phyloP scores from a whole-genome alignment of 768 basidiomycete species.

The Hirschioporus abietinus region DNA sequence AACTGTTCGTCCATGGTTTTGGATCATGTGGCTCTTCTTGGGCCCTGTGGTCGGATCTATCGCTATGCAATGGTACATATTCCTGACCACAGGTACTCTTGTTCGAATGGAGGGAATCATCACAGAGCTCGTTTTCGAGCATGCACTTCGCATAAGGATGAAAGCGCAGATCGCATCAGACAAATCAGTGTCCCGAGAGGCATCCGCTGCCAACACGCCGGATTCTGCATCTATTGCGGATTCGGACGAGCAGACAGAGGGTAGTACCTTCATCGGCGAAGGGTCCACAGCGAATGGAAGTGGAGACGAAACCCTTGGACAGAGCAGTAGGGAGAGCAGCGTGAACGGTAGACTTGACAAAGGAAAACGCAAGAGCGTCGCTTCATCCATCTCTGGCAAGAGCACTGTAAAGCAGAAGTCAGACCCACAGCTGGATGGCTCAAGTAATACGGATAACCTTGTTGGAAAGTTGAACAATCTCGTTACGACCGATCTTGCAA shows the following conservation, averaged over 20 bases:
- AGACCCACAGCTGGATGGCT: not conserved
- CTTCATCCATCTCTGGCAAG: constrained; percentile 5
- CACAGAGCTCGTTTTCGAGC: constrained; percentile 50
- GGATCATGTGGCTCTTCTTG: constrained; percentile 32
- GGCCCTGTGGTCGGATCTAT: constrained; percentile 31
- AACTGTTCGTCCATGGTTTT: constrained; percentile 42
- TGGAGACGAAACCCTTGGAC: constrained; percentile 10
- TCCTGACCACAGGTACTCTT: constrained; percentile 37
- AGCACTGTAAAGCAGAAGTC: constrained; percentile 5
- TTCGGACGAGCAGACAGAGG: constrained; percentile 8
- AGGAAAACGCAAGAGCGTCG: constrained; percentile 7
- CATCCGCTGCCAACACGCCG: constrained; percentile 14
- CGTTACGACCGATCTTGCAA: constrained; percentile 35
- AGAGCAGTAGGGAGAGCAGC: not conserved
- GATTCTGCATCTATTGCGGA: constrained; percentile 14
- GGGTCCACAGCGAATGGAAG: constrained; percentile 6
- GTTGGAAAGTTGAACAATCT: constrained; percentile 39
- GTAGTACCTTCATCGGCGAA: constrained; percentile 15
- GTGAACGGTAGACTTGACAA: constrained; percentile 2
- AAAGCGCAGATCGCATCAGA: constrained; percentile 31
- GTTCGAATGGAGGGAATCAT: constrained; percentile 48
- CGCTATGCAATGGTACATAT: constrained; percentile 36
- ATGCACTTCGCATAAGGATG: constrained; percentile 58
- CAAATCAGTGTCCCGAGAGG: constrained; percentile 13
- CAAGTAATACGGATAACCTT: constrained; percentile 17